A percentile compares a stretch with the other conserved stretches of the same genome.
Evolutionary conservation across 768 basidiomycete genomes (phyloP).

Genomic region (Suillus brevipes): DNA sequence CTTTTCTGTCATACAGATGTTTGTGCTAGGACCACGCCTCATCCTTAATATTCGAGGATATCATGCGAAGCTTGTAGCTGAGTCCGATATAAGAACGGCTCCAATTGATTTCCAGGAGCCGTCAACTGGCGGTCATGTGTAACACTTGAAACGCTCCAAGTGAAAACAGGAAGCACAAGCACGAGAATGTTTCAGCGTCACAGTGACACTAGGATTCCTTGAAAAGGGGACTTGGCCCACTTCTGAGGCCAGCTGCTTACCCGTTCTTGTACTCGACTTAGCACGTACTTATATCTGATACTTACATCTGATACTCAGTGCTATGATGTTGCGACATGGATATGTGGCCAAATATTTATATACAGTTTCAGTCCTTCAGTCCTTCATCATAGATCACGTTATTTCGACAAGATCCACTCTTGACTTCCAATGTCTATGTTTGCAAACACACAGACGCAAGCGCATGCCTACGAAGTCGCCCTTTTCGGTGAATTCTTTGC

Average conservation of each 20-base stretch:
- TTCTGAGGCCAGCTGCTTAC: neutral
- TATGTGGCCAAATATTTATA: neutral
- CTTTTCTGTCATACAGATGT: neutral
- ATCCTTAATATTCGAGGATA: slow-evolving; percentile 1
- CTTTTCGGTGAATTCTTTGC: slow-evolving; percentile 82
- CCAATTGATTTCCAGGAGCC: neutral
- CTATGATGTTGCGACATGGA: neutral
- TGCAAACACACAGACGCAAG: slow-evolving; percentile 28
- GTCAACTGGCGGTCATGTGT: neutral
- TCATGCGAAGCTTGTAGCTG: neutral
- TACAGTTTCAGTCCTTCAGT: neutral
- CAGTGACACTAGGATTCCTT: neutral
- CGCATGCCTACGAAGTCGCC: slow-evolving; percentile 75
- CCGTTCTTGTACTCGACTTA: neutral
- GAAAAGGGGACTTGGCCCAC: neutral
- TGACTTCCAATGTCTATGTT: slow-evolving; percentile 18
- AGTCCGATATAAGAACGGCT: neutral
- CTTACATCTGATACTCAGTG: neutral
- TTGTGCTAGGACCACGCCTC: slow-evolving; percentile 1
- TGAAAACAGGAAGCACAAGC: neutral
- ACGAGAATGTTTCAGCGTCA: neutral
- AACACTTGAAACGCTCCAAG: neutral
- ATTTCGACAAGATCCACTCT: neutral
- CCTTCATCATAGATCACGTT: neutral
- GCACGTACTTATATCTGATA: neutral